These are phyloP conservation scores for Sugiyamaella floridensis DNA, from an alignment of 805 yeast genomes.

Conservation along the genomic window DNA sequence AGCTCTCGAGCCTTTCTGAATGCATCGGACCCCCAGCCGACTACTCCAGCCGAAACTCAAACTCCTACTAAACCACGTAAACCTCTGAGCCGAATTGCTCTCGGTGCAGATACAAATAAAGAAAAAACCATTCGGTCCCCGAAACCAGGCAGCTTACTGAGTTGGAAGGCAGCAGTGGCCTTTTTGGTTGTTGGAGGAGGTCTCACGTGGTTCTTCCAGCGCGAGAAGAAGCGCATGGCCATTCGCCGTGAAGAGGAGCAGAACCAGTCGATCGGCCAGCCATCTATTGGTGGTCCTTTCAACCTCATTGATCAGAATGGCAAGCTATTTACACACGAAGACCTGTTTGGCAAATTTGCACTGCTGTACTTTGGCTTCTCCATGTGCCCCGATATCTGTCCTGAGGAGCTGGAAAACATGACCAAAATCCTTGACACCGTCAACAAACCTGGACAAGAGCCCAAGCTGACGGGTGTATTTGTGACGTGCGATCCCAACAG, in stretches of 20 bases:
- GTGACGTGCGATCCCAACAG: slow-evolving; percentile 97
- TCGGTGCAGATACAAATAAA: slow-evolving; percentile 48
- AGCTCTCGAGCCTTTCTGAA: no score
- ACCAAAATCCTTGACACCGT: slow-evolving; percentile 64
- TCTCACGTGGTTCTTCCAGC: slow-evolving; percentile 60
- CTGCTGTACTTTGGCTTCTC: slow-evolving; percentile 94
- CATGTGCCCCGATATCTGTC: slow-evolving; percentile 97
- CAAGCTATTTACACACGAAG: slow-evolving; percentile 64
- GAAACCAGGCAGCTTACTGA: slow-evolving; percentile 35
- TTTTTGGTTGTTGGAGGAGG: slow-evolving; percentile 66
- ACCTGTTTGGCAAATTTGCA: slow-evolving; percentile 72
- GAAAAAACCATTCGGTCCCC: slow-evolving; percentile 30
- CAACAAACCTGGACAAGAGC: slow-evolving; percentile 37
- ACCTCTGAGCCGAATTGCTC: slow-evolving; percentile 74
- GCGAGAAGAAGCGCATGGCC: slow-evolving; percentile 69
- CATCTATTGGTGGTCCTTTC: slow-evolving; percentile 89
- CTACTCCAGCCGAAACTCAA: no score
- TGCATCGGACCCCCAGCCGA: no score
- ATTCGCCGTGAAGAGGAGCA: slow-evolving; percentile 74
- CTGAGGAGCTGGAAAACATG: slow-evolving; percentile 92
- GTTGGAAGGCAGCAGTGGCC: slow-evolving; percentile 76
- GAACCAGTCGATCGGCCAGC: slow-evolving; percentile 85
- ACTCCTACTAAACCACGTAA: slow-evolving; percentile 34
- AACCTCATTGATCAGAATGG: slow-evolving; percentile 64
- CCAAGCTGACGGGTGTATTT: slow-evolving; percentile 68